phyloP scores from a whole-genome alignment of 2,329 filamentous ascomycete genomes.

The Aspergillus sp. region DNA sequence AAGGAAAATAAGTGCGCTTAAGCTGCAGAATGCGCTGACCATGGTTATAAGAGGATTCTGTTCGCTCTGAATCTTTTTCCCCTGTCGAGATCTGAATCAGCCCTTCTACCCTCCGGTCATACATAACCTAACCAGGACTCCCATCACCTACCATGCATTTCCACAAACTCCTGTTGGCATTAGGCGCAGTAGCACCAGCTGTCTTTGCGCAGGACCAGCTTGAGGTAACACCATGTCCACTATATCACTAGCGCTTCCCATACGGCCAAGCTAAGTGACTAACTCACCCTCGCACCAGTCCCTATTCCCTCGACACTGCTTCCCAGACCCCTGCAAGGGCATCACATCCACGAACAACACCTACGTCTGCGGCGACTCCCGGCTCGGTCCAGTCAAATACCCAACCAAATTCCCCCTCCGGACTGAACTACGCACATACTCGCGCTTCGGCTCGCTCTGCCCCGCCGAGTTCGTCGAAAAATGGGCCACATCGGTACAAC shows the following conservation, averaged over 20 bases:
- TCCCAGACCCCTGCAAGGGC: constrained; percentile 30
- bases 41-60: background rate
- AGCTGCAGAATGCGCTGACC: background rate
- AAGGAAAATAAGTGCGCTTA: background rate
- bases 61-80: background rate
- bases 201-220: background rate
- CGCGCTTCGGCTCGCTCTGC: constrained; percentile 42
- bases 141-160: background rate
- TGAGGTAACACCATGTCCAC: background rate
- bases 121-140: background rate
- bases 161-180: background rate
- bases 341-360: constrained; percentile 28
- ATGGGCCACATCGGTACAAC: constrained; percentile 10
- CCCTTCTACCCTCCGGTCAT: background rate
- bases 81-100: too few species aligned
- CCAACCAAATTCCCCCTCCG: constrained; percentile 33
- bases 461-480: constrained; percentile 41
- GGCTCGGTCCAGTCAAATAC: constrained; percentile 38
- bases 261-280: background rate
- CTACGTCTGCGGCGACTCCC: constrained; percentile 41
- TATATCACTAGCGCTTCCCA: too few species aligned
- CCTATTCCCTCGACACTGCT: constrained; percentile 15
- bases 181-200: background rate
- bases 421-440: constrained; percentile 35
- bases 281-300: background rate